Conservation (phyloP, 495 filamentous ascomycete genomes). For the Hyaloscypha finlandica region DNA sequence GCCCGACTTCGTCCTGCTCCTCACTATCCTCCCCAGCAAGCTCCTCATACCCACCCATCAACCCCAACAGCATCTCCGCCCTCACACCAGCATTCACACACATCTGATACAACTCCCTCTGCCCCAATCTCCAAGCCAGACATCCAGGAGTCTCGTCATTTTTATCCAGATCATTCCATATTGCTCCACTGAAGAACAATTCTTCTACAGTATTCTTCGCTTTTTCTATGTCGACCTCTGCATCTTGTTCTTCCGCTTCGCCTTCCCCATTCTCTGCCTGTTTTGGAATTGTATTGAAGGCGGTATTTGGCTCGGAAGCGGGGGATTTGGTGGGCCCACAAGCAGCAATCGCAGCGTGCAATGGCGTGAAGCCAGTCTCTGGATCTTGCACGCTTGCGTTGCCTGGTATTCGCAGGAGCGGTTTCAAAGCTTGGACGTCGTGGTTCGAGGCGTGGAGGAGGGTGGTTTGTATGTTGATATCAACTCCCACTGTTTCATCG, state of each 20-base stretch:
- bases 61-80: constrained; percentile 79
- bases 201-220: constrained; percentile 69
- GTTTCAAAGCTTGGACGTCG: constrained; percentile 71
- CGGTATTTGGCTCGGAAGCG: neutral
- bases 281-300: neutral
- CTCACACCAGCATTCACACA: constrained; percentile 91
- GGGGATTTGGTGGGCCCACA: constrained; percentile 56
- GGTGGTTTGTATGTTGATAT: constrained; percentile 54
- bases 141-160: constrained; percentile 91
- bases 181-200: constrained; percentile 82
- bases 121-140: constrained; percentile 70
- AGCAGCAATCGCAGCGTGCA: constrained; percentile 88
- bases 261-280: constrained; percentile 24
- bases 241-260: constrained; percentile 41
- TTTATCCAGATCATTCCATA: constrained; percentile 93
- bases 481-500: constrained; percentile 4
- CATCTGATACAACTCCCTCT: constrained; percentile 74
- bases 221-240: constrained; percentile 49
- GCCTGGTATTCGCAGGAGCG: constrained; percentile 64
- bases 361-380: constrained; percentile 80
- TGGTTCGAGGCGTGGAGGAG: constrained; percentile 85
- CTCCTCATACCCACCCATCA: constrained; percentile 76
- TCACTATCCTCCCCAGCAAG: constrained; percentile 65
- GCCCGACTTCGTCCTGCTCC: constrained; percentile 46
- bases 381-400: constrained; percentile 79